A percentile compares a stretch with the other conserved stretches of the same genome.
These are phyloP conservation scores for Aspergillus vadensis DNA, from an alignment of 2,329 filamentous ascomycete genomes.

Conservation along the genomic window DNA sequence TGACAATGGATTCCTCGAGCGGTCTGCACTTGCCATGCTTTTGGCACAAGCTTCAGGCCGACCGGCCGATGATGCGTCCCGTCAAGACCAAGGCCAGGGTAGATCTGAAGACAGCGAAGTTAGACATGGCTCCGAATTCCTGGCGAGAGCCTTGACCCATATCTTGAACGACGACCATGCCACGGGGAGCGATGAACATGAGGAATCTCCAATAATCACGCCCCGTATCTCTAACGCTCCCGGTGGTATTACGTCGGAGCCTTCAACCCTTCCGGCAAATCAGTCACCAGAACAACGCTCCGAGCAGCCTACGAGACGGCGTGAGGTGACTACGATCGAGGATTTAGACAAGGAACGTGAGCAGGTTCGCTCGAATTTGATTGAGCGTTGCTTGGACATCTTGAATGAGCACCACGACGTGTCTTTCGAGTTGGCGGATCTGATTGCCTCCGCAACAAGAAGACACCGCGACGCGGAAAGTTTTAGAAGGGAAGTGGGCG, in stretches of 20 bases:
- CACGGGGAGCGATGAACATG: conserved; percentile 26
- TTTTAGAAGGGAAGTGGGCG: conserved; percentile 72
- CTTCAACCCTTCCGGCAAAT: conserved; percentile 23
- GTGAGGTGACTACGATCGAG: conserved; percentile 62
- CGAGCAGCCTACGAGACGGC: conserved; percentile 31
- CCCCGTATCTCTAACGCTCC: conserved; percentile 17
- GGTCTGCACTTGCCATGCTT: conserved; percentile 38
- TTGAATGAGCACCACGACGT: conserved; percentile 84
- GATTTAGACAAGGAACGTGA: conserved; percentile 76
- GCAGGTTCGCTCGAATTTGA: conserved; percentile 72
- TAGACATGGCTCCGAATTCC: conserved; percentile 37
- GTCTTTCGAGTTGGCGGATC: conserved; percentile 86
- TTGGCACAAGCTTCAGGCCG: conserved; percentile 34
- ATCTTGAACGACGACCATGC: conserved; percentile 39
- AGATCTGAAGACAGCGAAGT: conserved; percentile 33
- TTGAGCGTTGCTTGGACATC: conserved; percentile 87
- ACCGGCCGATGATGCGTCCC: conserved; percentile 26
- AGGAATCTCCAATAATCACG: conserved; percentile 26
- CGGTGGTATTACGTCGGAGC: conserved; percentile 23
- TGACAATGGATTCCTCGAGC: conserved; percentile 29
- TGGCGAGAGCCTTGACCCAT: conserved; percentile 48
- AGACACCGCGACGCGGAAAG: conserved; percentile 62
- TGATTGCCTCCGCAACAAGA: conserved; percentile 72
- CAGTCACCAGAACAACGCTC: conserved; percentile 23
- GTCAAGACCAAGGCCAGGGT: conserved; percentile 24